These are phyloP conservation scores for Alternaria tenuissima DNA, from an alignment of 2,329 filamentous ascomycete species.

Conservation along the genomic window DNA sequence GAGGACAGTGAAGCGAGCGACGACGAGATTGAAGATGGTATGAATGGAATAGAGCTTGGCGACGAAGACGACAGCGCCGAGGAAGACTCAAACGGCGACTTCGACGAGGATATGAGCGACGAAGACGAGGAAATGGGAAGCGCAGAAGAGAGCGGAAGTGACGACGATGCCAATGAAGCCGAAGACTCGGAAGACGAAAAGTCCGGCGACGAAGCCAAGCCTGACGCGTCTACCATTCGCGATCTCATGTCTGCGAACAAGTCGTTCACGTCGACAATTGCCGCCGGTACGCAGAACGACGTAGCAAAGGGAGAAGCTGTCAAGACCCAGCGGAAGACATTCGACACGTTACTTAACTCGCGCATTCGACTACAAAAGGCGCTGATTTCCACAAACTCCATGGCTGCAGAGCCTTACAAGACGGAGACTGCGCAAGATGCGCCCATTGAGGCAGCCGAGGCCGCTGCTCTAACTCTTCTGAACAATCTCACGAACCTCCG, in stretches of 20 bases:
- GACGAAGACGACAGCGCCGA: constrained; percentile 33
- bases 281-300: constrained; percentile 76
- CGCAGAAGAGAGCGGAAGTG: constrained; percentile 56
- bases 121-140: constrained; percentile 55
- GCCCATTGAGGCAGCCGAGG: constrained; percentile 78
- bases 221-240: constrained; percentile 64
- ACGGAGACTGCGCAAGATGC: constrained; percentile 54
- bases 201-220: constrained; percentile 44
- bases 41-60: constrained; percentile 21
- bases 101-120: constrained; percentile 48
- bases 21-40: constrained; percentile 23
- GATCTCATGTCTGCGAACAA: constrained; percentile 74
- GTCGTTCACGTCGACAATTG: constrained; percentile 69
- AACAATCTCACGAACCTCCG: constrained; percentile 79
- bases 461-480: constrained; percentile 84
- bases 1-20: constrained; percentile 52
- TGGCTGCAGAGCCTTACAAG: constrained; percentile 34
- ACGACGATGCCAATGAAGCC: constrained; percentile 56
- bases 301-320: constrained; percentile 86
- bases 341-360: constrained; percentile 87
- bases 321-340: constrained; percentile 82
- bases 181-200: constrained; percentile 50
- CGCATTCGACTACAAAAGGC: constrained; percentile 94
- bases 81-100: constrained; percentile 52
- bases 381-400: constrained; percentile 79